These are phyloP conservation scores for Pseudogymnoascus sp. DNA, from an alignment of 2,329 filamentous ascomycete genomes.

Conservation along the genomic window DNA sequence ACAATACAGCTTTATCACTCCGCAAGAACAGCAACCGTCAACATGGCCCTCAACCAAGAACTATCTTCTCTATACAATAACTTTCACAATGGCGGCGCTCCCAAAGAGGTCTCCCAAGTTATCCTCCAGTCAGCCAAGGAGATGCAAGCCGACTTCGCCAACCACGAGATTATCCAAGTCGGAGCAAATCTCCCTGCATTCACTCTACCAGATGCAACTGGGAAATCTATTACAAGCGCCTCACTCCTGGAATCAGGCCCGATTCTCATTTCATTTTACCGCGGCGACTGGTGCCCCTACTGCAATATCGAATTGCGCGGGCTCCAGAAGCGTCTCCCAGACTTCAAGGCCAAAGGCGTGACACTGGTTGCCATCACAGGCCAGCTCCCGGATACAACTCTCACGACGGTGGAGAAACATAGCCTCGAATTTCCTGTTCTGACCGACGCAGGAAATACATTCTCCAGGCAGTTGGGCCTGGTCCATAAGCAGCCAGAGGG, in stretches of 20 bases:
- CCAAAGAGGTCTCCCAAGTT: constrained; percentile 11
- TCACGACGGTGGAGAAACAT: constrained; percentile 35
- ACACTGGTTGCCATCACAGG: constrained; percentile 38
- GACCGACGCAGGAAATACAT: constrained; percentile 32
- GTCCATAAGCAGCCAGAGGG: constrained; percentile 28
- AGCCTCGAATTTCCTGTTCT: constrained; percentile 35
- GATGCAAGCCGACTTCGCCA: constrained; percentile 16
- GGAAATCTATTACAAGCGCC: constrained; percentile 27
- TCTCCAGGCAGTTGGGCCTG: constrained; percentile 33
- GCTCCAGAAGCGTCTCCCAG: constrained; percentile 31
- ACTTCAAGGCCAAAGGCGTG: constrained; percentile 33
- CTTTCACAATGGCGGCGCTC: constrained; percentile 16
- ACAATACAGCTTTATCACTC: neutral
- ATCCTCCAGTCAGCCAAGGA: constrained; percentile 11
- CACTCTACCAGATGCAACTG: constrained; percentile 30
- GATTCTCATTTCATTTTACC: constrained; percentile 40
- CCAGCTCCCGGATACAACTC: constrained; percentile 33
- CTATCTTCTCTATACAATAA: constrained; percentile 12
- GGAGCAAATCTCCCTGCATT: constrained; percentile 32
- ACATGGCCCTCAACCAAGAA: constrained; percentile 17
- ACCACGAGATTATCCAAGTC: constrained; percentile 25
- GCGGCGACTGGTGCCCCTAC: constrained; percentile 40
- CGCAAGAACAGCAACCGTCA: constrained; percentile 13
- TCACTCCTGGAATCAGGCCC: constrained; percentile 29
- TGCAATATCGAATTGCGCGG: constrained; percentile 36